Evolutionary conservation across 164 flowering plant species (phyloP).

Genomic region (Akebia trifoliata): DNA sequence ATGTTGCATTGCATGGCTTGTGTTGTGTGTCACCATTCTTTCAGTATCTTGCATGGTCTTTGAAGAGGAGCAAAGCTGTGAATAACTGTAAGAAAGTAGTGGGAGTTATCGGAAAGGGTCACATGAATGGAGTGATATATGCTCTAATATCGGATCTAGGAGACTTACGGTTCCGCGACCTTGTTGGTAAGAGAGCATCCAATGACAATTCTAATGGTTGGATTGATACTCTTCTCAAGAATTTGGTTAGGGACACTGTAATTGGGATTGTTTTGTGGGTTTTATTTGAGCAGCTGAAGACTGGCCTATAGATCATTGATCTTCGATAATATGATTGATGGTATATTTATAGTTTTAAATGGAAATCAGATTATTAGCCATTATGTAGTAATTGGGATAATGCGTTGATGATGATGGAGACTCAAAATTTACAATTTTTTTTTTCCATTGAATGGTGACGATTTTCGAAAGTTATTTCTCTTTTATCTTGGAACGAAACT

Average conservation of each 20-base stretch:
- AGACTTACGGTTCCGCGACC: slow-evolving; percentile 72
- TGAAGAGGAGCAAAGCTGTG: slow-evolving; percentile 93
- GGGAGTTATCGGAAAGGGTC: slow-evolving; percentile 90
- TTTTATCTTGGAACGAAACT: too few species aligned
- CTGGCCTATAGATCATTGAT: slow-evolving; percentile 3
- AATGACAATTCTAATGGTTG: slow-evolving; percentile 31
- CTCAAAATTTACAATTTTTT: too few species aligned
- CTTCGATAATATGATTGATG: too few species aligned
- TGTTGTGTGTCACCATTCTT: slow-evolving; percentile 9
- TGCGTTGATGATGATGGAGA: too few species aligned
- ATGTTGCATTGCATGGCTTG: too few species aligned
- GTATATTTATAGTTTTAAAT: too few species aligned
- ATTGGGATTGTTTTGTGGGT: slow-evolving; percentile 60
- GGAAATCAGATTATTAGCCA: too few species aligned
- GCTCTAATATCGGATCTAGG: slow-evolving; percentile 80
- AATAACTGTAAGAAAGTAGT: slow-evolving; percentile 68
- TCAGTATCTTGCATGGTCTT: slow-evolving; percentile 90
- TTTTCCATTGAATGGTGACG: too few species aligned
- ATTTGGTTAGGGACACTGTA: slow-evolving; percentile 68
- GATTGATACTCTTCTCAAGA: slow-evolving; percentile 35
- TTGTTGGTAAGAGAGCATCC: slow-evolving; percentile 41
- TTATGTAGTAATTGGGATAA: too few species aligned
- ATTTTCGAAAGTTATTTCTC: too few species aligned
- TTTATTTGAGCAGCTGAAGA: slow-evolving; percentile 50
- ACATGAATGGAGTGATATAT: slow-evolving; percentile 89